Percentiles rank a stretch among this genome's conserved stretches.
These are phyloP conservation scores for Ascochyta pisi DNA, from an alignment of 2,329 filamentous ascomycete genomes.

Conservation along the genomic window DNA sequence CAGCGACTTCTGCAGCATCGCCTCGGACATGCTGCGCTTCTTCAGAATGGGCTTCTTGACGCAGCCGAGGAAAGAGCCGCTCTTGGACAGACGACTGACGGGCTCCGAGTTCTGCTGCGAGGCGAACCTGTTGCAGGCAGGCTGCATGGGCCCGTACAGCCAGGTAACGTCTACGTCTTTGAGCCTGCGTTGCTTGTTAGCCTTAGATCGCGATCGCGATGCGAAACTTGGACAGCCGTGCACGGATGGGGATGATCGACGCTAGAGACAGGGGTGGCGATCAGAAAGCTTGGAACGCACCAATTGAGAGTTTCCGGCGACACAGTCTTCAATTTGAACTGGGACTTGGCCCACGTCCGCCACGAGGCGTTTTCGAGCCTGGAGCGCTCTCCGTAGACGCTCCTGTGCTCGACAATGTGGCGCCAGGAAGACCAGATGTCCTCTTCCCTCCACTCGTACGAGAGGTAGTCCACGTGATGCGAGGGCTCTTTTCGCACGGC, in stretches of 20 bases:
- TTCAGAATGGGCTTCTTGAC: conserved; percentile 92
- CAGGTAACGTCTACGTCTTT: conserved; percentile 98
- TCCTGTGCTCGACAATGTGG: conserved; percentile 82
- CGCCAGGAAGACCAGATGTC: conserved; percentile 98
- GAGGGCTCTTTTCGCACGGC: conserved; percentile 77
- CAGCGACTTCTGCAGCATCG: conserved; percentile 88
- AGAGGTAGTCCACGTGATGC: conserved; percentile 92
- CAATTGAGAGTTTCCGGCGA: conserved; percentile 93
- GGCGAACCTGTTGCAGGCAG: conserved; percentile 65
- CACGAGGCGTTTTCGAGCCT: conserved; percentile 95
- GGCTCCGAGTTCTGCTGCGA: conserved; percentile 57
- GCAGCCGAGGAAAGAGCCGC: conserved; percentile 67
- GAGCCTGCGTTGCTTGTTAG: conserved; percentile 67
- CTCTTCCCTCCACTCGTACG: conserved; percentile 91
- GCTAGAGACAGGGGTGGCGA: conserved; percentile 31
- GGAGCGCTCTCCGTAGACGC: conserved; percentile 79
- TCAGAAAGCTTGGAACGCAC: conserved; percentile 60
- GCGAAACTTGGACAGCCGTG: conserved; percentile 17
- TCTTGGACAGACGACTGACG: conserved; percentile 64
- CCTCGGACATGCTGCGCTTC: conserved; percentile 94
- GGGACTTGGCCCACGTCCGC: conserved; percentile 95
- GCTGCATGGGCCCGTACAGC: conserved; percentile 92
- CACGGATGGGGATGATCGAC: conserved; percentile 40
- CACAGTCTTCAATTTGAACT: conserved; percentile 84
- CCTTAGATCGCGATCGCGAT: conserved; percentile 7